These are phyloP conservation scores for Cryptococcus hybrid DNA, from an alignment of 1,284 basidiomycete genomes.

Conservation along the genomic window DNA sequence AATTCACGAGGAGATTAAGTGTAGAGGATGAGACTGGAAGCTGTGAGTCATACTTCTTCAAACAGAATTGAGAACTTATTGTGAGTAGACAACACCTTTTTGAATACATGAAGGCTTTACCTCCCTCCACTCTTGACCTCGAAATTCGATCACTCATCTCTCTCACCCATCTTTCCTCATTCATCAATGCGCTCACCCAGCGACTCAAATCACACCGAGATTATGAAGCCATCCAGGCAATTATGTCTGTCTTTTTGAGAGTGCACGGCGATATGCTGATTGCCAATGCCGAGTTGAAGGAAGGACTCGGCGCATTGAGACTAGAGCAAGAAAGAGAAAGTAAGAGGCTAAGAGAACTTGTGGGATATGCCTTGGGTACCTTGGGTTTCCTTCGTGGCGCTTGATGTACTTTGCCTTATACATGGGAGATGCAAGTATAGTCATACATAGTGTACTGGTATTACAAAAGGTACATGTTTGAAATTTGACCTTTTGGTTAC, in stretches of 20 bases:
- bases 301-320: constrained; percentile 59
- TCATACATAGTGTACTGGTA: constrained; percentile 2
- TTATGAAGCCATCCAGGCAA: constrained; percentile 92
- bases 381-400: constrained; percentile 42
- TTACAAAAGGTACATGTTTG: constrained; percentile 1
- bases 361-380: constrained; percentile 48
- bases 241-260: constrained; percentile 78
- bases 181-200: constrained; percentile 70
- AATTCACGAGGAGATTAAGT: constrained; percentile 67
- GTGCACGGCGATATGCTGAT: constrained; percentile 82
- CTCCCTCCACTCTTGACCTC: constrained; percentile 85
- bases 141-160: constrained; percentile 77
- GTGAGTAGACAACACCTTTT: constrained; percentile 75
- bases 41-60: constrained; percentile 58
- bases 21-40: constrained; percentile 61
- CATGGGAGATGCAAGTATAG: neutral
- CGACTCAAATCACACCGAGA: constrained; percentile 78
- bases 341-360: constrained; percentile 57
- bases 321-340: constrained; percentile 69
- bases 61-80: neutral
- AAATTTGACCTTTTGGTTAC: neutral
- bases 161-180: constrained; percentile 63
- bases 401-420: neutral
- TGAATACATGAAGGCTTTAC: constrained; percentile 77
- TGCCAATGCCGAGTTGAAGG: constrained; percentile 61